Percentiles rank a stretch among this genome's conserved stretches.
Conservation (phyloP, 208 protist genomes). For the Herpetomonas tarakana region DNA sequence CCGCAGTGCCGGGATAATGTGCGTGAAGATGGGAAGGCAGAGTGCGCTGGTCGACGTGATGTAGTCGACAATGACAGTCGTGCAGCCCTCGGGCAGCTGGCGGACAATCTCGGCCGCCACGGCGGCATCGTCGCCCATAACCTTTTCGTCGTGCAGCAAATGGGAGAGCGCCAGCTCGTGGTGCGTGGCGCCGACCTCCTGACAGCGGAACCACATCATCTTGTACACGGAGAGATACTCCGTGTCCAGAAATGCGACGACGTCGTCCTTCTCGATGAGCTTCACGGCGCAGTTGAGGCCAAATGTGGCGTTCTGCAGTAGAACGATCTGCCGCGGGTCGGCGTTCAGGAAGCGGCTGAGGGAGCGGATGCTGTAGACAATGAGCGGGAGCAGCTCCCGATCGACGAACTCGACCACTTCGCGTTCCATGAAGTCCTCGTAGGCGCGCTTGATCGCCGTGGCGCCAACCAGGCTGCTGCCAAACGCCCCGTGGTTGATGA, state of each 20-base stretch:
- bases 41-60: conserved; percentile 86
- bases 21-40: conserved; percentile 72
- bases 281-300: conserved; percentile 85
- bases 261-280: conserved; percentile 61
- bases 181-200: conserved; percentile 56
- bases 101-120: conserved; percentile 53
- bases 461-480: conserved; percentile 68
- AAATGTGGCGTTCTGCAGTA: conserved; percentile 90
- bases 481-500: conserved; percentile 94
- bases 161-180: conserved; percentile 66
- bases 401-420: conserved; percentile 90
- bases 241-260: conserved; percentile 77
- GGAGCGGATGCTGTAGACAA: conserved; percentile 73
- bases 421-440: conserved; percentile 65
- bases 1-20: conserved; percentile 78
- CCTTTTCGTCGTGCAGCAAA: conserved; percentile 47
- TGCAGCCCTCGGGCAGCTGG: conserved; percentile 70
- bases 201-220: conserved; percentile 84
- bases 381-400: conserved; percentile 78
- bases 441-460: conserved; percentile 70
- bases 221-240: conserved; percentile 91
- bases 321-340: conserved; percentile 70
- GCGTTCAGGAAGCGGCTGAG: conserved; percentile 74
- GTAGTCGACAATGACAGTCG: conserved; percentile 80
- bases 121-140: conserved; percentile 66